These are phyloP conservation scores for Colletotrichum sp. DNA, from an alignment of 2,329 filamentous ascomycete species.

Conservation along the genomic window DNA sequence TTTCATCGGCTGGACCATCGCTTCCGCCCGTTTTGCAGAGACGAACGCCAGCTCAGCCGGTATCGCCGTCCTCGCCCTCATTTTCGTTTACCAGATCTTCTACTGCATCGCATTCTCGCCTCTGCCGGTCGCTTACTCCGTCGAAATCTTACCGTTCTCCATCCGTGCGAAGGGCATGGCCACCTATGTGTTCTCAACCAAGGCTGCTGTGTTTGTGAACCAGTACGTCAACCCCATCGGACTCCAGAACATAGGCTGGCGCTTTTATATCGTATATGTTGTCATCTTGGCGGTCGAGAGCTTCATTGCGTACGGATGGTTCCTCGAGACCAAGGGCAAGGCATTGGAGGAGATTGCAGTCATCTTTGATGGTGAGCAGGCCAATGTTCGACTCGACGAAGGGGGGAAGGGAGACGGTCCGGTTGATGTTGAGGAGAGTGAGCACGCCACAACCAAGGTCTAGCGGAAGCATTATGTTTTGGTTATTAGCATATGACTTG, in stretches of 20 bases:
- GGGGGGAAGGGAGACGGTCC: not conserved
- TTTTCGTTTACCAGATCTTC: slow-evolving; percentile 44
- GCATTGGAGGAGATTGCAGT: slow-evolving; percentile 62
- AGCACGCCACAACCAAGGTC: slow-evolving; percentile 6
- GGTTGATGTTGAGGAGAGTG: slow-evolving; percentile 7
- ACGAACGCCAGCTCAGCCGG: slow-evolving; percentile 32
- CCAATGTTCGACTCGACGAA: slow-evolving; percentile 5
- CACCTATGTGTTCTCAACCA: slow-evolving; percentile 30
- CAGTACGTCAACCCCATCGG: slow-evolving; percentile 56
- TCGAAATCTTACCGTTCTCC: slow-evolving; percentile 59
- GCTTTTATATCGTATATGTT: slow-evolving; percentile 64
- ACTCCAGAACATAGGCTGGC: slow-evolving; percentile 53
- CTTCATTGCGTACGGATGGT: slow-evolving; percentile 46
- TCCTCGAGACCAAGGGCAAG: slow-evolving; percentile 56
- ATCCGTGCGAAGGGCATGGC: slow-evolving; percentile 56
- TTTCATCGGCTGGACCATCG: slow-evolving; percentile 39
- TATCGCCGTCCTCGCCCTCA: slow-evolving; percentile 36
- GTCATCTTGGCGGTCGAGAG: slow-evolving; percentile 50
- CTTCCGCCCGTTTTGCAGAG: slow-evolving; percentile 35
- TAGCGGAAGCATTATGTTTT: not conserved
- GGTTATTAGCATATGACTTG: not conserved
- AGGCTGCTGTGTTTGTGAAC: slow-evolving; percentile 34
- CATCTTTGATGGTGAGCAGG: slow-evolving; percentile 52
- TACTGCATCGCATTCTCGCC: slow-evolving; percentile 63
- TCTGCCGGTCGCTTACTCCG: slow-evolving; percentile 53